Evolutionary conservation across 1,139 yeast species (phyloP).

Genomic region (Saccharomyces hybrid): DNA sequence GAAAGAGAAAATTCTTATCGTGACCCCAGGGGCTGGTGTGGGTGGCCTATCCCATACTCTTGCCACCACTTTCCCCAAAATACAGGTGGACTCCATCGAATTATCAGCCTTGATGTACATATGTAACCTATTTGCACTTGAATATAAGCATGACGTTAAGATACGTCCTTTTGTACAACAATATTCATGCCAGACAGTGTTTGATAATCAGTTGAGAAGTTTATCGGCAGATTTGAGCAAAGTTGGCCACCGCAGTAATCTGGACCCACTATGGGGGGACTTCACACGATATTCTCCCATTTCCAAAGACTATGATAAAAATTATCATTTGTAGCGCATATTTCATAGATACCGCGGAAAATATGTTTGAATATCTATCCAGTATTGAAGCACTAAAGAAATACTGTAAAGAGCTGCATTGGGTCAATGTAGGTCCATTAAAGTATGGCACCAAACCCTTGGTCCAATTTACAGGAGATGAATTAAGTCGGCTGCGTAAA

Average conservation of each 20-base stretch:
- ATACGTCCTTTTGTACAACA: constrained; percentile 65
- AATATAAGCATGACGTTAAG: constrained; percentile 11
- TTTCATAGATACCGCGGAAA: constrained; percentile 84
- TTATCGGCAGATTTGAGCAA: constrained; percentile 34
- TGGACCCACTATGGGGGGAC: constrained; percentile 54
- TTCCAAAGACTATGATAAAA: constrained; percentile 36
- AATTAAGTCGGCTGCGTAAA: constrained; percentile 44
- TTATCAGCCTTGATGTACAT: constrained; percentile 63
- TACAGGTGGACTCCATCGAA: constrained; percentile 62
- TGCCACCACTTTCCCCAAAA: constrained; percentile 34
- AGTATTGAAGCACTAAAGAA: constrained; percentile 46
- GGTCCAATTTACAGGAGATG: constrained; percentile 64
- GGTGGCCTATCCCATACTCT: constrained; percentile 65
- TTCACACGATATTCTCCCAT: constrained; percentile 45
- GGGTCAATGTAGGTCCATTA: constrained; percentile 84
- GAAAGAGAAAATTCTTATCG: constrained; percentile 37
- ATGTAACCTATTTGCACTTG: constrained; percentile 51
- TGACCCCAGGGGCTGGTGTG: constrained; percentile 76
- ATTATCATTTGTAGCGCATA: constrained; percentile 63
- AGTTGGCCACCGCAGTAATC: constrained; percentile 39
- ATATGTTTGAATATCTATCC: constrained; percentile 63
- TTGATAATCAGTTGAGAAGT: constrained; percentile 47
- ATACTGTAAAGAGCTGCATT: constrained; percentile 41
- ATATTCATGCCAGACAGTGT: constrained; percentile 56
- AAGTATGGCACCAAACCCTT: constrained; percentile 85